Percentiles rank a stretch among this genome's conserved stretches.
Evolutionary conservation across 352 stramenopile species (phyloP).

Genomic region (Phytophthora pisi): DNA sequence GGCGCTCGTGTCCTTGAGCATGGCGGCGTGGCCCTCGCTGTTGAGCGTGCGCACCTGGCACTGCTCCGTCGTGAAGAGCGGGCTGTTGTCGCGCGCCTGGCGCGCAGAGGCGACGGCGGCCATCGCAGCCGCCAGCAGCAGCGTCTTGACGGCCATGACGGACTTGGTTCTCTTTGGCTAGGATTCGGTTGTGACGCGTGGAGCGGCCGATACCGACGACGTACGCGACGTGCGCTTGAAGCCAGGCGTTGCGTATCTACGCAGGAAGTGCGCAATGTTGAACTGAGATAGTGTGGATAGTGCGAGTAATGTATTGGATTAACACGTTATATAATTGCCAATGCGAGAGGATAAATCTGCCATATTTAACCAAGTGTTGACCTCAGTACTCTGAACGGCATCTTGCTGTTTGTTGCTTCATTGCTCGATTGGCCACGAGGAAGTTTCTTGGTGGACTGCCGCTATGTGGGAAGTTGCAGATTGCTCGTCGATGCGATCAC

Average conservation of each 20-base stretch:
- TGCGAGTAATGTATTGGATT: background rate
- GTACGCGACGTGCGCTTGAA: constrained; percentile 14
- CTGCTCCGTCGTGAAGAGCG: constrained; percentile 70
- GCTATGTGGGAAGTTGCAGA: no score
- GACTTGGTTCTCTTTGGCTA: background rate
- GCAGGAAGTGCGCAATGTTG: background rate
- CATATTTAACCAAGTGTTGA: background rate
- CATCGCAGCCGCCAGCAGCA: constrained; percentile 19
- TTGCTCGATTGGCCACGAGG: background rate
- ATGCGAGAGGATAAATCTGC: background rate
- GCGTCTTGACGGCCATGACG: constrained; percentile 25
- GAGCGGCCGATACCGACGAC: constrained; percentile 14
- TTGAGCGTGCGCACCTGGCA: constrained; percentile 52
- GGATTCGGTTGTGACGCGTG: constrained; percentile 16
- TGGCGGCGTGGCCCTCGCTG: constrained; percentile 39
- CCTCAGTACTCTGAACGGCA: background rate
- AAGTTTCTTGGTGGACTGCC: no score
- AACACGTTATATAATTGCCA: background rate
- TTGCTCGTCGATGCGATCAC: no score
- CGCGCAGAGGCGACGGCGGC: constrained; percentile 9
- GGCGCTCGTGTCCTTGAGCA: constrained; percentile 45
- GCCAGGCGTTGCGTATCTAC: constrained; percentile 10
- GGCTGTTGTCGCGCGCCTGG: constrained; percentile 41
- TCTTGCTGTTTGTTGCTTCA: background rate
- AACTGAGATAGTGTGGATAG: background rate